Conservation (phyloP, 2,329 filamentous ascomycete species). For the Cercospora sesami region DNA sequence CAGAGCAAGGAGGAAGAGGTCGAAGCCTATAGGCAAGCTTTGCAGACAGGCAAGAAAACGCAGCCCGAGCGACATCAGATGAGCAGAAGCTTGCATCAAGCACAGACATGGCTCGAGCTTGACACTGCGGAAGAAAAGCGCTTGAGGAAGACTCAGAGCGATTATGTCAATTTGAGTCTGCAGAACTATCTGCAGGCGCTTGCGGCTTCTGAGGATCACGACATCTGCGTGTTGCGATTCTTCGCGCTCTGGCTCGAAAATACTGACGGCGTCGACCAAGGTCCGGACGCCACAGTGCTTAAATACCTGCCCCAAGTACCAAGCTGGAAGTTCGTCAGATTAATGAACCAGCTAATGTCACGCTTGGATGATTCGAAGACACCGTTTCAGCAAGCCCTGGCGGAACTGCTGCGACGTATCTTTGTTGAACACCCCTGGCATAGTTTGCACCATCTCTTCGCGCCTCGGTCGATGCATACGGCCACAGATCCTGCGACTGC, state of each 20-base stretch:
- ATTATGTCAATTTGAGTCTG: constrained; percentile 83
- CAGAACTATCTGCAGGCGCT: constrained; percentile 91
- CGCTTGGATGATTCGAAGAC: constrained; percentile 70
- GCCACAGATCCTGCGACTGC: constrained; percentile 67
- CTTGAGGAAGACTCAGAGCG: constrained; percentile 71
- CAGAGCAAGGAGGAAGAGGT: constrained; percentile 82
- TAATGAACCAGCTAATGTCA: constrained; percentile 98
- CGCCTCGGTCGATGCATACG: constrained; percentile 60
- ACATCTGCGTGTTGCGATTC: constrained; percentile 87
- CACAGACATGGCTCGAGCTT: constrained; percentile 85
- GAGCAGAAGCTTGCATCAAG: constrained; percentile 64
- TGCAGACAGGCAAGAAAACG: constrained; percentile 46
- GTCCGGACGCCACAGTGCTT: constrained; percentile 74
- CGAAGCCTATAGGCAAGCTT: constrained; percentile 65
- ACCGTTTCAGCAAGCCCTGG: constrained; percentile 74
- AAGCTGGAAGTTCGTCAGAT: constrained; percentile 83
- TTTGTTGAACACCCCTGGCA: constrained; percentile 94
- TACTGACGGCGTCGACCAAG: constrained; percentile 61
- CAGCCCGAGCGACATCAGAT: constrained; percentile 55
- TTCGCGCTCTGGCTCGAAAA: constrained; percentile 92
- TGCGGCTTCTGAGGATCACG: constrained; percentile 79
- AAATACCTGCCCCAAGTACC: constrained; percentile 72
- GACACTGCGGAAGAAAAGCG: constrained; percentile 84
- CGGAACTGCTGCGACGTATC: constrained; percentile 74
- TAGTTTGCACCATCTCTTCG: constrained; percentile 95